These are phyloP conservation scores for Diaporthe batatas DNA, from an alignment of 2,329 filamentous ascomycete genomes.

Conservation along the genomic window DNA sequence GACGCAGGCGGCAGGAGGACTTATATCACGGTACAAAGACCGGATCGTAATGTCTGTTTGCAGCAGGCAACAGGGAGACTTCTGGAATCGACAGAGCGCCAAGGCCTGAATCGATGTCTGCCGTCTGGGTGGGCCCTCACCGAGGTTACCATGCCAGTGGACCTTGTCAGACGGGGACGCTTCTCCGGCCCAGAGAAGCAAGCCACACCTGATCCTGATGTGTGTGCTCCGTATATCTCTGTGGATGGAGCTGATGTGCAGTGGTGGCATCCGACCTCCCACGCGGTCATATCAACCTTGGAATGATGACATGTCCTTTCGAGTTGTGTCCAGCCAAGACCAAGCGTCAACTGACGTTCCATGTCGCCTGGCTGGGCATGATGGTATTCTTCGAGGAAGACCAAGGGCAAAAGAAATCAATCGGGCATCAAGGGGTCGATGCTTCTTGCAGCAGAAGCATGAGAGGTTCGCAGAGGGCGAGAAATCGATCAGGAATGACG, in stretches of 20 bases:
- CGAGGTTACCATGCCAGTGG: not conserved
- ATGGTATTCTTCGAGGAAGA: not conserved
- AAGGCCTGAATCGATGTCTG: not conserved
- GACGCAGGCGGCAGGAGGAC: not conserved
- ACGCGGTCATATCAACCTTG: not conserved
- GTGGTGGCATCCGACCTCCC: no score
- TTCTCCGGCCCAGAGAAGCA: not conserved
- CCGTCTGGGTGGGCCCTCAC: not conserved
- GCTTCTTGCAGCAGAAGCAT: not conserved
- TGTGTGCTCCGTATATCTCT: not conserved
- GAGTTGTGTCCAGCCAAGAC: not conserved
- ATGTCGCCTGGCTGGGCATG: not conserved
- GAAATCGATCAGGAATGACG: not conserved
- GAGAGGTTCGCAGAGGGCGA: not conserved
- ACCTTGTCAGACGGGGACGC: not conserved
- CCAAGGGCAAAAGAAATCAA: not conserved
- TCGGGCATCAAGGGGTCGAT: not conserved
- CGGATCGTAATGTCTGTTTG: not conserved
- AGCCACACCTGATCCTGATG: not conserved
- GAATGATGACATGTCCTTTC: not conserved
- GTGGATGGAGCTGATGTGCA: no score
- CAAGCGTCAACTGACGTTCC: not conserved
- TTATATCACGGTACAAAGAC: not conserved
- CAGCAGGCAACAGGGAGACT: not conserved
- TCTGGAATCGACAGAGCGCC: not conserved